A percentile compares a stretch with the other conserved stretches of the same genome.
These are phyloP conservation scores for Angophora floribunda DNA, from an alignment of 345 rosid genomes.

Conservation along the genomic window DNA sequence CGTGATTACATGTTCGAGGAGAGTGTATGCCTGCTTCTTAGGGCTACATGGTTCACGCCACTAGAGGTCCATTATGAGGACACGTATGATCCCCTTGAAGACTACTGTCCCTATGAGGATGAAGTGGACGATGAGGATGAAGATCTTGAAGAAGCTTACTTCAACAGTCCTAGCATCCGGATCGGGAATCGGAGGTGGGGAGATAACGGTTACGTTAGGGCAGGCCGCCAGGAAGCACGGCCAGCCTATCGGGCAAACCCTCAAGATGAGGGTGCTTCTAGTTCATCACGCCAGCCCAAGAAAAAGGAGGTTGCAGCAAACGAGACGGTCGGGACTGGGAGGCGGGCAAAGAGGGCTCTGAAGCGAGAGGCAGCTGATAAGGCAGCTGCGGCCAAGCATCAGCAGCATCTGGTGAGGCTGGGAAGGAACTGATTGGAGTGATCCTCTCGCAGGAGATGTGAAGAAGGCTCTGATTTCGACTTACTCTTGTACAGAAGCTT, in stretches of 20 bases:
- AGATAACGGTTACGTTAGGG: conserved; percentile 79
- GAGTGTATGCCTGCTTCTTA: conserved; percentile 82
- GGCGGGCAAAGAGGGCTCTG: conserved; percentile 85
- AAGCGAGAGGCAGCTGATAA: conserved; percentile 94
- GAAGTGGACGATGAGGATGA: conserved; percentile 31
- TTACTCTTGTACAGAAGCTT: conserved; percentile 3
- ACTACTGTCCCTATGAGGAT: conserved; percentile 36
- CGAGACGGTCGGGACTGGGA: conserved; percentile 50
- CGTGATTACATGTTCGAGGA: conserved; percentile 92
- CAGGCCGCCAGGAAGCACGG: conserved; percentile 83
- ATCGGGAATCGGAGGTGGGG: conserved; percentile 94
- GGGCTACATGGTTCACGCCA: conserved; percentile 81
- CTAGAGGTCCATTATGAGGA: conserved; percentile 40
- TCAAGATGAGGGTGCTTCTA: conserved; percentile 34
- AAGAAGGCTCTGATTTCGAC: background rate
- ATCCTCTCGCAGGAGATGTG: background rate
- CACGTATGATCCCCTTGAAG: conserved; percentile 26
- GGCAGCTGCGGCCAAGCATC: conserved; percentile 56
- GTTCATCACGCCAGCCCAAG: conserved; percentile 47
- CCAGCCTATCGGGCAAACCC: conserved; percentile 29
- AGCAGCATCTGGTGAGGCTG: conserved; percentile 11
- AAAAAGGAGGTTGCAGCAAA: conserved; percentile 36
- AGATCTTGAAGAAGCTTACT: conserved; percentile 60
- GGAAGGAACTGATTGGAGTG: conserved; percentile 5
- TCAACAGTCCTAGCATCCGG: conserved; percentile 38